Evolutionary conservation across 352 stramenopile species (phyloP).

Genomic region (Phytophthora pluvialis): DNA sequence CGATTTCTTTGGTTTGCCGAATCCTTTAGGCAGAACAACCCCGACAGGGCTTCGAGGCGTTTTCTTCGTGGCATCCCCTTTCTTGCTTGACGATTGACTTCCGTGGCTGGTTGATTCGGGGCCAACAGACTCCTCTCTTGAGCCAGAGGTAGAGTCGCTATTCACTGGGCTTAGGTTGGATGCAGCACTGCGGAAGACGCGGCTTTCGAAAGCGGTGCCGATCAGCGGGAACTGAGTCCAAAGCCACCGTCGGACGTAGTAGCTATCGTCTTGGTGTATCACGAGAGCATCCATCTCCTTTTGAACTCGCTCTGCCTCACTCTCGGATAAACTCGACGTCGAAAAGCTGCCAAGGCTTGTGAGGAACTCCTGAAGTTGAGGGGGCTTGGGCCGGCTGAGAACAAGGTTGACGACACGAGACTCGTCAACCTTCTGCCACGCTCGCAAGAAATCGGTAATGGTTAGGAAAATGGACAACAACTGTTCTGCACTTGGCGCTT

Average conservation of each 20-base stretch:
- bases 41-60: conserved; percentile 5
- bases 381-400: conserved; percentile 56
- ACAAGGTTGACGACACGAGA: conserved; percentile 31
- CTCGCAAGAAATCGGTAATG: conserved; percentile 80
- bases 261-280: conserved; percentile 70
- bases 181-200: conserved; percentile 53
- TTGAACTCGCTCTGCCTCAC: conserved; percentile 59
- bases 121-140: conserved; percentile 12
- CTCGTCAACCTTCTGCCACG: conserved; percentile 67
- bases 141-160: conserved; percentile 7
- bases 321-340: conserved; percentile 52
- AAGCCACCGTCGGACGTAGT: conserved; percentile 82
- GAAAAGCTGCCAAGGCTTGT: conserved; percentile 64
- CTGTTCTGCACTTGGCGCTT: conserved; percentile 67
- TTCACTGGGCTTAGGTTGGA: conserved; percentile 14
- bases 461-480: conserved; percentile 74
- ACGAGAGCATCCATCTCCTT: conserved; percentile 71
- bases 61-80: conserved; percentile 18
- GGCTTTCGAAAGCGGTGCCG: conserved; percentile 74
- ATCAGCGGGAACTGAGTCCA: conserved; percentile 90
- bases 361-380: conserved; percentile 82
- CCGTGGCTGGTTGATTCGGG: conserved; percentile 1
- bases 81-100: conserved; percentile 15
- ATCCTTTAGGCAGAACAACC: conserved; percentile 30
- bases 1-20: conserved; percentile 27